Evolutionary conservation across 306 rosid genomes (phyloP), one percentile per base, ranked within the genome.

Genomic region (Quercus parvula): DNA sequence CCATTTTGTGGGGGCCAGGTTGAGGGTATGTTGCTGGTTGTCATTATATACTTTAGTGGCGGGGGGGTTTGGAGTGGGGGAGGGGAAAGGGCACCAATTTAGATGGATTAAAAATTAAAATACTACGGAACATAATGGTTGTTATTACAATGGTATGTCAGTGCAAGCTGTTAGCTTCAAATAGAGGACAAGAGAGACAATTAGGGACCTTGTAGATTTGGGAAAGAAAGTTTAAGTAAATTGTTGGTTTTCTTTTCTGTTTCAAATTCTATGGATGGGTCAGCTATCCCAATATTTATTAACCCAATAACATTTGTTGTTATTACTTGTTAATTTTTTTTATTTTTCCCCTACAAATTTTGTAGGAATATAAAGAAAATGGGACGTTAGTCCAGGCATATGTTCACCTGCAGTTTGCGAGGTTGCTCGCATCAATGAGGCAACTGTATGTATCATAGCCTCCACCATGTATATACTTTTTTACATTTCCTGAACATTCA

Each of bases 351-450:
- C 41, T 70, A 54, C 61, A 24, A 77, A 70, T 54, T 62, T 57
- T 82, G 18, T 61, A 92, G 99, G 98, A 95, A 79, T 90, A 92
- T 73, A 91, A 91, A 19, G 97, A 91, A 73, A 79, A 87, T 35
- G 99, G 99, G 75, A 95, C 97, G 44, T 84, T 91, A 75, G 82
- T 95, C 77, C 85, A 87, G 87, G 99, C 99, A 56, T 89, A 91
- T 22, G 98, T 95, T 24, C 98, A 96, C 76, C 93, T 92, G 18
- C 90, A 98, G 67, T 92, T 87, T 80, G 97, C 99, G 66, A 95
- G 96, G 92, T 83, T 95, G 82, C 93, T 91, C 56, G 88, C 99
- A 78, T 96, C 98, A 56, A 81, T 92, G 96, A 89, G 97, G 86
- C 98, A 92, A 80, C 82, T 86, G 52, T 92, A 90, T 79, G 74